Conservation (phyloP, 805 yeast genomes). For the Ogataea ganodermae region DNA sequence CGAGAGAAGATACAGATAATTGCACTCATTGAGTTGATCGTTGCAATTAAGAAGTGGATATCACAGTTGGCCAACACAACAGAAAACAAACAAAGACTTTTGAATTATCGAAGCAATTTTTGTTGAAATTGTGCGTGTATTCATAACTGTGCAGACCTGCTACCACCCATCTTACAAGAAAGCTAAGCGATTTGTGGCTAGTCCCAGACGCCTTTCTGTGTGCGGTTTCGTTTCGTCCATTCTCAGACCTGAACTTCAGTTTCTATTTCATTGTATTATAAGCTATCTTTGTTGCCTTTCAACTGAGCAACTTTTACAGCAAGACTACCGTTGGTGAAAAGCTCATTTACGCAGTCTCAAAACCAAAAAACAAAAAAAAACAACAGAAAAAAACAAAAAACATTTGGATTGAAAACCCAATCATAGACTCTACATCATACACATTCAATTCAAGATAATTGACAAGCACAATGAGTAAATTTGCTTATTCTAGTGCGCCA, state of each 20-base stretch:
- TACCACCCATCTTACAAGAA: background rate
- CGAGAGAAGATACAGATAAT: constrained; percentile 12
- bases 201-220: constrained; percentile 6
- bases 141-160: constrained; percentile 9
- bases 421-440: constrained; percentile 14
- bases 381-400: constrained; percentile 7
- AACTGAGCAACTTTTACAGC: constrained; percentile 9
- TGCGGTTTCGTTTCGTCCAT: constrained; percentile 7
- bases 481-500: constrained; percentile 98
- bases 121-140: background rate
- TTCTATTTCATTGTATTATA: constrained; percentile 21
- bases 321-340: constrained; percentile 1
- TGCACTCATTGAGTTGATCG: constrained; percentile 37
- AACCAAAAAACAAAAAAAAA: constrained; percentile 15
- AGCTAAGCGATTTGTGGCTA: constrained; percentile 7
- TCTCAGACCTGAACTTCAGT: constrained; percentile 7
- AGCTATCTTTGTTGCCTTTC: constrained; percentile 8
- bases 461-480: constrained; percentile 40
- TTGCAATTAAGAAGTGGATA: constrained; percentile 24
- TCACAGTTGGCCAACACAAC: constrained; percentile 8
- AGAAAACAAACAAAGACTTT: constrained; percentile 5
- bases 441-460: constrained; percentile 9
- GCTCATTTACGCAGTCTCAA: constrained; percentile 7
- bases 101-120: background rate
- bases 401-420: constrained; percentile 4